These are phyloP conservation scores for Echria macrotheca DNA, from an alignment of 495 filamentous ascomycete genomes.

Conservation along the genomic window DNA sequence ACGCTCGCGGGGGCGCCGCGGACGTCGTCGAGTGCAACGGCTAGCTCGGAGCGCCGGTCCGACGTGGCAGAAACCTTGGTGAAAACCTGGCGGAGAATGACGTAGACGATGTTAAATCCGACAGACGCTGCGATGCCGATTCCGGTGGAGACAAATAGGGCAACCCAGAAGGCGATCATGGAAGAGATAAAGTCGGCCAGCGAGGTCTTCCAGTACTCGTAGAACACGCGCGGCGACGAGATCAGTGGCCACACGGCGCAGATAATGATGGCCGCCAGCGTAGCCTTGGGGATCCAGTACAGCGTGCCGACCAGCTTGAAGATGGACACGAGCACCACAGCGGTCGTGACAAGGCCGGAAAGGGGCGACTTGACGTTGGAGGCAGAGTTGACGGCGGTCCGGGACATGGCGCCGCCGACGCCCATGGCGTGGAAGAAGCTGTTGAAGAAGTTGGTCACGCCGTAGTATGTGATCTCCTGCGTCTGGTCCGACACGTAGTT, in stretches of 20 bases:
- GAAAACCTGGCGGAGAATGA: slow-evolving; percentile 41
- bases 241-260: slow-evolving; percentile 43
- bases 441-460: slow-evolving; percentile 45
- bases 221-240: slow-evolving; percentile 35
- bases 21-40: slow-evolving; percentile 12
- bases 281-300: slow-evolving; percentile 49
- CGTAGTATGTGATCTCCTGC: slow-evolving; percentile 46
- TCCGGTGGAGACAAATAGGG: slow-evolving; percentile 45
- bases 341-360: slow-evolving; percentile 40
- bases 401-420: slow-evolving; percentile 44
- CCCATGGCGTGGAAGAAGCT: slow-evolving; percentile 46
- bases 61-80: slow-evolving; percentile 20
- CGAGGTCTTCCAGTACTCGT: slow-evolving; percentile 43
- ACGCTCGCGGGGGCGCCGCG: slow-evolving; percentile 12
- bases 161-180: slow-evolving; percentile 46
- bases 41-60: slow-evolving; percentile 13
- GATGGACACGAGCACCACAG: slow-evolving; percentile 43
- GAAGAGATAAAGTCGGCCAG: slow-evolving; percentile 45
- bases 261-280: slow-evolving; percentile 44
- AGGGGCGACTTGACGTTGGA: slow-evolving; percentile 40
- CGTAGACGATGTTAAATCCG: slow-evolving; percentile 42
- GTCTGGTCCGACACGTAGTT: slow-evolving; percentile 44
- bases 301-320: slow-evolving; percentile 44
- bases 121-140: slow-evolving; percentile 43
- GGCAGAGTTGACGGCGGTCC: slow-evolving; percentile 47